Evolutionary conservation across 2,329 filamentous ascomycete species (phyloP), one percentile per base, ranked within the genome.

Genomic region (Ascochyta koolunga): DNA sequence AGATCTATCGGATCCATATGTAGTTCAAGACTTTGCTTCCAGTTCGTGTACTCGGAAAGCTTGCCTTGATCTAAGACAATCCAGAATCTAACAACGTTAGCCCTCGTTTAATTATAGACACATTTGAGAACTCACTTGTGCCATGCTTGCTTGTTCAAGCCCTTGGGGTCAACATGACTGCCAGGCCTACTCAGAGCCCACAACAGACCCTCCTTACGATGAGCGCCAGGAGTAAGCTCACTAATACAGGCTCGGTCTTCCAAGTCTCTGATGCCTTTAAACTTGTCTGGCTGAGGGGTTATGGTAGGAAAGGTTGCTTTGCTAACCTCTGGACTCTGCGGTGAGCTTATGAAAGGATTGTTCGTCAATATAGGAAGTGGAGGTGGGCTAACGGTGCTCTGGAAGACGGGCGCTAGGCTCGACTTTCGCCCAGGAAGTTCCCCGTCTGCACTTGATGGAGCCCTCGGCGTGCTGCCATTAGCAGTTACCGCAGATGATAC

Each of bases 1-100:
- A 99, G 81, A 74, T 99, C 96, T 61, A 99, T 98, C 0, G 95
- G 95, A 2, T 98, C 95, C 86, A 96, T 98, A 73, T 99, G 96
- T 22, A 98, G 80, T 75, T 99, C 95, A 21, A 99, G 84, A 73
- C 87, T 93, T 73, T 99, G 91, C 77, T 99, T 99, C 95, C 95
- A 99, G 74, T 99, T 98, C 72, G 93, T 96, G 76, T 99, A 99
- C 71, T 99, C 95, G 1, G 93, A 97, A 15, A 99, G 82, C 72
- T 95, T 96, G 21, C 95, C 95, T 75, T 96, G 93, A 72, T 98
- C 96, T 38, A 99, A 82, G 2, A 99, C 95, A 60, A 99, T 96
- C 95, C 95, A 99, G 77, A 98, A 99, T 71, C 92, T 96, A 65
- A 22, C 18, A 38, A 33, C 15, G 51, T 79, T 64, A 79, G 64